Evolutionary conservation across 345 rosid species (phyloP), one percentile per base, ranked within the genome.

Genomic region (Psidium guajava): DNA sequence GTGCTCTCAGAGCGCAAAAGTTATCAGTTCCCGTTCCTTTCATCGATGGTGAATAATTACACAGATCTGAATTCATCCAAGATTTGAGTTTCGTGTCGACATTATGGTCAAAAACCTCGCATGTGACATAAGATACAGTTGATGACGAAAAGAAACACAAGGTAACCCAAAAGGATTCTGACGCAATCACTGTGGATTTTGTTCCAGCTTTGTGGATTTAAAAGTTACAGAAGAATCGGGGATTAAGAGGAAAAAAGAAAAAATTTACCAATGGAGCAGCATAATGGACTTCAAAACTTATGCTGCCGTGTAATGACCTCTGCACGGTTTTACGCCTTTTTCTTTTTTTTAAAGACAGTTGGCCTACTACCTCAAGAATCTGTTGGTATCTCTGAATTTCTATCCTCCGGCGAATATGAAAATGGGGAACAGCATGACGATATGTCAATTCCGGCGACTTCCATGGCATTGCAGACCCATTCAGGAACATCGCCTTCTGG

Each of bases 401-500:
- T 55, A 21, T 56, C 6, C 6, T 25, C 52, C 7, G 54, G 83
- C 25, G 87, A 83, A 28, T 90, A 75, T 53, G 86, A 83, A 53
- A 85, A 80, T 47, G 88, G 82, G 81, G 88, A 82, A 51, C 94
- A 93, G 86, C 98, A 93, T 7, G 92, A 87, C 14, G 96, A 90
- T 54, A 95, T 94, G 59, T 94, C 94, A 36, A 95, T 88, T 87
- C 92, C 96, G 53, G 98, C 96, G 56, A 92, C 95, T 82, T 95
- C 96, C 98, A 93, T 94, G 90, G 98, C 98, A 86, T 94, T 95
- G 91, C 93, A 89, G 83, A 95, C 98, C 98, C 98, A 94, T 49
- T 92, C 87, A 12, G 98, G 98, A 82, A 95, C 91, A 82, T 94
- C 93, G 7, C 98, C 96, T 85, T 88, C 86, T 1, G 95, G 98